Percentiles rank a stretch among this genome's conserved stretches.
Conservation (phyloP, 176 grass and related monocot genomes). For the Raddia guianensis region DNA sequence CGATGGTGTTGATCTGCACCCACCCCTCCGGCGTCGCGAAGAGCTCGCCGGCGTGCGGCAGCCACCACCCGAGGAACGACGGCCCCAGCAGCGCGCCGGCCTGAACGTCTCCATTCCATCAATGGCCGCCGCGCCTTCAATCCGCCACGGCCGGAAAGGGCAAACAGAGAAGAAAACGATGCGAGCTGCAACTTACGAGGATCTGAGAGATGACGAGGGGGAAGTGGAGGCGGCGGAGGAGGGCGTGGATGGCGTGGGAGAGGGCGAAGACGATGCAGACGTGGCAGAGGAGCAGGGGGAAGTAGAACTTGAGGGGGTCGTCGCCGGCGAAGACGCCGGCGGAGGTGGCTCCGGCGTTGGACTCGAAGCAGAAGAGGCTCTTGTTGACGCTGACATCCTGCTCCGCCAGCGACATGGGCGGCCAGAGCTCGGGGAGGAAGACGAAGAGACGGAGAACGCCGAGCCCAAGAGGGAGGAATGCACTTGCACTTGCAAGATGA, state of each 20-base stretch:
- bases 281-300: constrained; percentile 67
- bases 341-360: constrained; percentile 52
- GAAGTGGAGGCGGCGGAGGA: constrained; percentile 38
- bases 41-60: constrained; percentile 24
- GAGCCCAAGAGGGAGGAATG: too few species aligned
- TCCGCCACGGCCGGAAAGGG: too few species aligned
- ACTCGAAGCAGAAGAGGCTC: constrained; percentile 56
- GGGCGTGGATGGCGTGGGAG: constrained; percentile 47
- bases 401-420: constrained; percentile 30
- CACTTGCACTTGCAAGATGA: not conserved
- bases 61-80: constrained; percentile 45
- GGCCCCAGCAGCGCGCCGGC: constrained; percentile 68
- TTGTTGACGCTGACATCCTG: not conserved
- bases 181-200: constrained; percentile 36
- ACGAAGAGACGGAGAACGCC: not conserved
- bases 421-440: not conserved
- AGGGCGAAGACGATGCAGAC: constrained; percentile 55
- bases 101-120: constrained; percentile 20
- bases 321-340: constrained; percentile 74
- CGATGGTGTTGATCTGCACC: constrained; percentile 67
- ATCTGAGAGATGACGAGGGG: constrained; percentile 81
- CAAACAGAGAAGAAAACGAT: too few species aligned
- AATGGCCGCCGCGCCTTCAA: too few species aligned
- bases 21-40: constrained; percentile 63
- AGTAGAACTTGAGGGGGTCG: constrained; percentile 79